These are phyloP conservation scores for Coemansia guatemalensis DNA, from an alignment of 192 early-diverging fungal genomes.

Conservation along the genomic window DNA sequence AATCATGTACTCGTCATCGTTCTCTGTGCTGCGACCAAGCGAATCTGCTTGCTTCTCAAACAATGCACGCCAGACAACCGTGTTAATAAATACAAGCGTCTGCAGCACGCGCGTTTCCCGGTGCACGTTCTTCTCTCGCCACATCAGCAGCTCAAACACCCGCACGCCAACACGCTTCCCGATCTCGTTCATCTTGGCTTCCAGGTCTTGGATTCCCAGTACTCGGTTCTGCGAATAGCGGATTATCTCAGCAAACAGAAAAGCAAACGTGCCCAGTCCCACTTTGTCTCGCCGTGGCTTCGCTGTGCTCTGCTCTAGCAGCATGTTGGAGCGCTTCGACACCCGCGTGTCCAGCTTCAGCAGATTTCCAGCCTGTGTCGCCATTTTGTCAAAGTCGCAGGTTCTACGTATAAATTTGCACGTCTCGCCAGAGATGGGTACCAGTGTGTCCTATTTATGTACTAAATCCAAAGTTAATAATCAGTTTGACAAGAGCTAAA, in stretches of 20 bases:
- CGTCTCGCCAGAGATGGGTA: too few relatives aligned
- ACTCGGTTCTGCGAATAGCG: constrained; percentile 96
- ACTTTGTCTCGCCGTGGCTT: constrained; percentile 75
- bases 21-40: constrained; percentile 93
- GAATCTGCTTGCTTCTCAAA: constrained; percentile 98
- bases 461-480: too few relatives aligned
- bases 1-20: constrained; percentile 99
- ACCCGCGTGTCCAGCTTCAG: constrained; percentile 39
- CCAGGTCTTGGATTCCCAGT: constrained; percentile 91
- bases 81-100: constrained; percentile 92
- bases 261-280: constrained; percentile 78
- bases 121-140: constrained; percentile 84
- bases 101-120: constrained; percentile 88
- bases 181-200: constrained; percentile 87
- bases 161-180: constrained; percentile 94
- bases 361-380: constrained; percentile 26
- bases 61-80: constrained; percentile 89
- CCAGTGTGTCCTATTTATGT: too few relatives aligned
- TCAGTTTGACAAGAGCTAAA: too few relatives aligned
- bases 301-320: constrained; percentile 76
- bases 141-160: constrained; percentile 83
- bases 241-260: constrained; percentile 93
- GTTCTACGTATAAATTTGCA: too few relatives aligned
- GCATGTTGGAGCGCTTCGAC: constrained; percentile 51
- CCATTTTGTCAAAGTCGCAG: not conserved